Evolutionary conservation across 2,329 filamentous ascomycete genomes (phyloP).

Genomic region (Fusarium floridanum): DNA sequence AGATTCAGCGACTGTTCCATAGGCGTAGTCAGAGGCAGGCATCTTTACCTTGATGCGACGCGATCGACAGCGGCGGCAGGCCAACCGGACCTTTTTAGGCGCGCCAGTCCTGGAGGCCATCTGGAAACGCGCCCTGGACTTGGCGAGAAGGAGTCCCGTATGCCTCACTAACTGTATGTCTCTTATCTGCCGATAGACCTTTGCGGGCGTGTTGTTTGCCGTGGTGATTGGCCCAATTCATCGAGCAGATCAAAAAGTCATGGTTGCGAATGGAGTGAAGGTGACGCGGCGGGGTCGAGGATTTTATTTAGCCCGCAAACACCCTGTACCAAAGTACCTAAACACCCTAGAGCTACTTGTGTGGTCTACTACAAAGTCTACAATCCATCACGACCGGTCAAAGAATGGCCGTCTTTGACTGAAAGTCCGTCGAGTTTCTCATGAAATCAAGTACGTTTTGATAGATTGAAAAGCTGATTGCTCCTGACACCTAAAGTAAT

Average conservation of each 20-base stretch:
- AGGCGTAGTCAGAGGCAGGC: not conserved
- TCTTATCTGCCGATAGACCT: not conserved
- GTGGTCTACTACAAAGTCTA: not conserved
- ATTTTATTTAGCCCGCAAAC: not conserved
- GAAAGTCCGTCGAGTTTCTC: not conserved
- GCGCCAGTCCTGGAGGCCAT: constrained; percentile 23
- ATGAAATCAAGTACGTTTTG: not conserved
- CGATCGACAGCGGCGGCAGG: constrained; percentile 53
- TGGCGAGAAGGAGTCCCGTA: not conserved
- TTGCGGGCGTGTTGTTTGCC: not conserved
- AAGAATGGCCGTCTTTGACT: not conserved
- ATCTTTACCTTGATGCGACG: constrained; percentile 52
- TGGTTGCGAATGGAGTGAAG: not conserved
- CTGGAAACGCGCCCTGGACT: not conserved
- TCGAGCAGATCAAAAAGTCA: not conserved
- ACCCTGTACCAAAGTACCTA: not conserved
- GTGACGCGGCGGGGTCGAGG: not conserved
- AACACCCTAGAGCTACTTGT: not conserved
- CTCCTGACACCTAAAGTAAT: not conserved
- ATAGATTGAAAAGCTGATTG: not conserved
- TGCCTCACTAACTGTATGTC: not conserved
- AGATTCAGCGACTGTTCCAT: not conserved
- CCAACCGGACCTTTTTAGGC: constrained; percentile 54
- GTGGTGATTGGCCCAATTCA: not conserved
- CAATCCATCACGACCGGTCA: too few species aligned